Evolutionary conservation across 2,329 filamentous ascomycete genomes (phyloP).

Genomic region (Decorospora gaudefroyi): DNA sequence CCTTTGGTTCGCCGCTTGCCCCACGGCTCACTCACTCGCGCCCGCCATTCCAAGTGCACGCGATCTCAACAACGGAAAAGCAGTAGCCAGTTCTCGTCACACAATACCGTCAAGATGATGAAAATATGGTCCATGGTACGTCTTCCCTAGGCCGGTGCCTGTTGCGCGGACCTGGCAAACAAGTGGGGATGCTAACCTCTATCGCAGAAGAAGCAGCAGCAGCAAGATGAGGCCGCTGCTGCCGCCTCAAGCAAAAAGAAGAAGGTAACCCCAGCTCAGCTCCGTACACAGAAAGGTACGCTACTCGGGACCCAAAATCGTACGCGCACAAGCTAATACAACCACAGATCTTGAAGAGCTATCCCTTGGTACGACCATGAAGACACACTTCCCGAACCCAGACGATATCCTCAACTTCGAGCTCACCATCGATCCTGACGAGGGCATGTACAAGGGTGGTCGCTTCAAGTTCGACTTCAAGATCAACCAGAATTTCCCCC

Average conservation of each 20-base stretch:
- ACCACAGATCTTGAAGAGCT: conserved; percentile 76
- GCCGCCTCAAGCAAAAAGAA: conserved; percentile 85
- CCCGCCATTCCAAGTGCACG: conserved; percentile 19
- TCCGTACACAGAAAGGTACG: conserved; percentile 92
- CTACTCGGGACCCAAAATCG: neutral
- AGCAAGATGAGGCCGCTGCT: conserved; percentile 89
- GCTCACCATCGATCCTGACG: conserved; percentile 81
- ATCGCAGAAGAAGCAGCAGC: conserved; percentile 80
- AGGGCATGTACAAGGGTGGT: conserved; percentile 86
- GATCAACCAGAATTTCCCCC: conserved; percentile 94
- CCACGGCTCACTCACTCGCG: conserved; percentile 21
- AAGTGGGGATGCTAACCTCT: conserved; percentile 28
- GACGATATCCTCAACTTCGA: conserved; percentile 86
- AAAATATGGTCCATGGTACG: conserved; percentile 99
- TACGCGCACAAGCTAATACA: conserved; percentile 14
- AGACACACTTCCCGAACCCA: conserved; percentile 77
- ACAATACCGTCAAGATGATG: conserved; percentile 71
- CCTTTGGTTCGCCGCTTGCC: conserved; percentile 17
- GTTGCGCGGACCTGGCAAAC: neutral
- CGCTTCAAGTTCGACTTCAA: conserved; percentile 87
- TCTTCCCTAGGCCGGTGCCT: conserved; percentile 1
- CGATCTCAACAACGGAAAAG: conserved; percentile 13
- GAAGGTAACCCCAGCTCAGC: conserved; percentile 95
- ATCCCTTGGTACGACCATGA: conserved; percentile 78
- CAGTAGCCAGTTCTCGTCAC: conserved; percentile 10